Conservation (phyloP, 2,329 filamentous ascomycete genomes). For the Diplodia seriata region DNA sequence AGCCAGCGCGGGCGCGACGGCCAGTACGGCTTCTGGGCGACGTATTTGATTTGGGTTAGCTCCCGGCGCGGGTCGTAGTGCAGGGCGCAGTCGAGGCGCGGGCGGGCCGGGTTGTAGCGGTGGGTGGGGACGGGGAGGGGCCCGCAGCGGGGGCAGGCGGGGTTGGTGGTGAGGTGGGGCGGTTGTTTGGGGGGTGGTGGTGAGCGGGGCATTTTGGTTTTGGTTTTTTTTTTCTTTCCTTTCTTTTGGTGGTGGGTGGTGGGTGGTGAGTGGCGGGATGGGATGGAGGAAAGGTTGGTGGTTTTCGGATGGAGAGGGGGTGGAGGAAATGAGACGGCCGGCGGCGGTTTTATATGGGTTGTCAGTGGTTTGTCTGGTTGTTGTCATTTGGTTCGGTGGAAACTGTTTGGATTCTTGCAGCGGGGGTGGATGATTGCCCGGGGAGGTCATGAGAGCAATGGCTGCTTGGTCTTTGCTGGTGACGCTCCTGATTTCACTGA, state of each 20-base stretch:
- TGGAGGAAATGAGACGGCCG: too few species aligned
- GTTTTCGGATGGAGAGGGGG: too few species aligned
- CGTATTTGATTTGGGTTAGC: neutral
- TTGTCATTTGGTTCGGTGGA: too few species aligned
- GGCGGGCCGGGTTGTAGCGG: neutral
- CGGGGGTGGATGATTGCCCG: too few species aligned
- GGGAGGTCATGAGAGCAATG: too few species aligned
- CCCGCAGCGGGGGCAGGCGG: neutral
- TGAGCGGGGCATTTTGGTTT: neutral
- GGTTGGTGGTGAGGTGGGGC: neutral
- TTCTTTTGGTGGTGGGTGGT: too few species aligned
- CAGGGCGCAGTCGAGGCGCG: neutral
- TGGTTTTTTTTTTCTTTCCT: too few species aligned
- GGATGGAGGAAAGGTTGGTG: neutral
- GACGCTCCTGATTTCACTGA: neutral
- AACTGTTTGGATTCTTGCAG: too few species aligned
- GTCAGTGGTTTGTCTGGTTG: too few species aligned
- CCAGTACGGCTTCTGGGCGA: neutral
- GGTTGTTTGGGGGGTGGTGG: neutral
- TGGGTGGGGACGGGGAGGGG: neutral
- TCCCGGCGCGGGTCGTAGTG: neutral
- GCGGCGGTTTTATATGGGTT: too few species aligned
- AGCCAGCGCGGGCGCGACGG: neutral
- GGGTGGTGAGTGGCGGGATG: too few species aligned
- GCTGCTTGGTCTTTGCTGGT: too few species aligned